Percentiles rank a stretch among this genome's conserved stretches.
Conservation (phyloP, 2,329 filamentous ascomycete species). For the Beauveria varroae region DNA sequence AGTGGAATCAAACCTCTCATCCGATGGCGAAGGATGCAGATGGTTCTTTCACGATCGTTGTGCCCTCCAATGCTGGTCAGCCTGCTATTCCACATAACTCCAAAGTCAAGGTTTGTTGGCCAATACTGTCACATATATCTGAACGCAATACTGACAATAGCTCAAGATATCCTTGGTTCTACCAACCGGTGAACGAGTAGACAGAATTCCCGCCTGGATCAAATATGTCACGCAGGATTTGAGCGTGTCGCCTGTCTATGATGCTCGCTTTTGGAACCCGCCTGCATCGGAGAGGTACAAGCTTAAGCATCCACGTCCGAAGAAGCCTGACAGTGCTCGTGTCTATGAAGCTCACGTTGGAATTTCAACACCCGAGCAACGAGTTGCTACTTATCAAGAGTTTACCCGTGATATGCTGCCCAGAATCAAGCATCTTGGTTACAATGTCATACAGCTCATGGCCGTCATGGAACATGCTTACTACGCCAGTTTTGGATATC, state of each 20-base stretch:
- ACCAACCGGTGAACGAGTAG: slow-evolving; percentile 70
- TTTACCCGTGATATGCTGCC: slow-evolving; percentile 91
- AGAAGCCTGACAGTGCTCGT: slow-evolving; percentile 76
- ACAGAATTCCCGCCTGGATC: slow-evolving; percentile 93
- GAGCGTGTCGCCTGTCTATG: slow-evolving; percentile 81
- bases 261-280: slow-evolving; percentile 96
- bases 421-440: slow-evolving; percentile 81
- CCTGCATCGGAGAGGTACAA: slow-evolving; percentile 66
- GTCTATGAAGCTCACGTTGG: slow-evolving; percentile 99
- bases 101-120: slow-evolving; percentile 73
- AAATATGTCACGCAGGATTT: slow-evolving; percentile 94
- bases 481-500: slow-evolving; percentile 98
- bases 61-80: slow-evolving; percentile 67
- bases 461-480: slow-evolving; percentile 99
- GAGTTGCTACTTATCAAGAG: slow-evolving; percentile 92
- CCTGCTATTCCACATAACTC: slow-evolving; percentile 85
- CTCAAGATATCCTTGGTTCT: slow-evolving; percentile 72
- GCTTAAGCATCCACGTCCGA: slow-evolving; percentile 76
- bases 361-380: slow-evolving; percentile 85
- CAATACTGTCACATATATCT: background rate
- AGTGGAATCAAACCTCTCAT: slow-evolving; percentile 76
- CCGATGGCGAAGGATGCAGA: slow-evolving; percentile 81
- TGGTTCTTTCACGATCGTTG: slow-evolving; percentile 76
- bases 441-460: slow-evolving; percentile 98
- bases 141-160: background rate